These are phyloP conservation scores for Pseudocercospora eumusae DNA, from an alignment of 2,329 filamentous ascomycete species.

Conservation along the genomic window DNA sequence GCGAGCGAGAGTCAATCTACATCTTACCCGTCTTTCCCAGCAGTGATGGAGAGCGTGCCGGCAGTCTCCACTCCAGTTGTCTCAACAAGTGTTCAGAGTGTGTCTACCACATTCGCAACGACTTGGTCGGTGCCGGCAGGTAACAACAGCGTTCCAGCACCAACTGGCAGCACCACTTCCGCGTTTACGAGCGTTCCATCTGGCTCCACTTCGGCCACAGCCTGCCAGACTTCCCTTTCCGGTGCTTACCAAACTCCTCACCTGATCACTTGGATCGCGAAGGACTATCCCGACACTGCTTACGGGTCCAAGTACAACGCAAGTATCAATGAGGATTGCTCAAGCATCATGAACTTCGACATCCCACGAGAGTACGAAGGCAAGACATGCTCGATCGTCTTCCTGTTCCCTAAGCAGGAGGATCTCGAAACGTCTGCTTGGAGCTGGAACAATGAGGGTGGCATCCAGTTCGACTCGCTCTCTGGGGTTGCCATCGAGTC, in stretches of 20 bases:
- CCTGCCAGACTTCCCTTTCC: constrained; percentile 36
- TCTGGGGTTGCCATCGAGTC: constrained; percentile 46
- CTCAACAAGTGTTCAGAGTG: neutral
- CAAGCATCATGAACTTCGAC: constrained; percentile 70
- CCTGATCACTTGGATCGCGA: constrained; percentile 63
- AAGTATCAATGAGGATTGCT: constrained; percentile 56
- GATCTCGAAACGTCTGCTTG: constrained; percentile 63
- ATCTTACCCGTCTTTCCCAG: neutral
- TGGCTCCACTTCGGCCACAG: constrained; percentile 20
- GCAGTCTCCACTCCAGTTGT: neutral
- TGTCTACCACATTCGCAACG: constrained; percentile 1
- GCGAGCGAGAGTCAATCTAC: neutral
- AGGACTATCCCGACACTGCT: constrained; percentile 54
- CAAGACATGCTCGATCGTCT: constrained; percentile 64
- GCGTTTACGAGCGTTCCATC: constrained; percentile 9
- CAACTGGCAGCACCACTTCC: constrained; percentile 8
- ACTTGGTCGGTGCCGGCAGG: neutral
- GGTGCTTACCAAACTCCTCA: constrained; percentile 56
- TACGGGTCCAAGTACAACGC: constrained; percentile 60
- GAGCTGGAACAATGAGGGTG: constrained; percentile 44
- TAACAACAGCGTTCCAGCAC: constrained; percentile 4
- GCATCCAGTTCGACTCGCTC: constrained; percentile 43
- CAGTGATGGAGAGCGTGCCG: neutral
- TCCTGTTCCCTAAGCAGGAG: constrained; percentile 63
- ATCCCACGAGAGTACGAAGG: constrained; percentile 57